phyloP scores from a whole-genome alignment of 768 basidiomycete genomes.

The Lentinula sp. region DNA sequence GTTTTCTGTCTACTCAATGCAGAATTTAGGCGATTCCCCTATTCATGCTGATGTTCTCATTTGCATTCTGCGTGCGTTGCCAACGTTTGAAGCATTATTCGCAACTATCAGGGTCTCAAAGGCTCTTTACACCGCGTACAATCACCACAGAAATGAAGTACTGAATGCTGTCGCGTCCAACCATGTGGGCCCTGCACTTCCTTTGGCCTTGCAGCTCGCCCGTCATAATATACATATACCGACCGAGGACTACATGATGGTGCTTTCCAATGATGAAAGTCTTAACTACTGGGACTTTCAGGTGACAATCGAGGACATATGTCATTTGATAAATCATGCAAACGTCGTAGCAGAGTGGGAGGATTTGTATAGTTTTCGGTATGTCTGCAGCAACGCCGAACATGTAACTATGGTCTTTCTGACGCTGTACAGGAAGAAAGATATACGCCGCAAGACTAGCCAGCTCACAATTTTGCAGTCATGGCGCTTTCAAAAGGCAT shows the following conservation, averaged over 20 bases:
- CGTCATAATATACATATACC: background rate
- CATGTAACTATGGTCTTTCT: background rate
- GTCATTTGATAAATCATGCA: background rate
- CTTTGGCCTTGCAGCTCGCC: slow-evolving; percentile 17
- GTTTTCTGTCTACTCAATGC: background rate
- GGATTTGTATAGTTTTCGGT: slow-evolving; percentile 1
- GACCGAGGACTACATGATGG: background rate
- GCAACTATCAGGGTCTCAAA: slow-evolving; percentile 15
- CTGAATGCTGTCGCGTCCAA: slow-evolving; percentile 19
- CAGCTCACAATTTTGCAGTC: slow-evolving; percentile 1
- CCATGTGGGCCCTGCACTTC: slow-evolving; percentile 17
- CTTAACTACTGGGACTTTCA: background rate
- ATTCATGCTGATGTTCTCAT: background rate
- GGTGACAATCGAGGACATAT: background rate
- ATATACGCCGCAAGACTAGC: background rate
- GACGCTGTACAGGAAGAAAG: background rate
- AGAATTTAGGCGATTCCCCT: background rate
- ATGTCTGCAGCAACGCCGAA: background rate
- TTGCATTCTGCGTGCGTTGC: background rate
- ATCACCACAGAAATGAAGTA: slow-evolving; percentile 16
- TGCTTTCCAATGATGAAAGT: background rate
- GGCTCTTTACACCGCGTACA: slow-evolving; percentile 15
- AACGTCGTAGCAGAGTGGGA: background rate
- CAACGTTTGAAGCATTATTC: slow-evolving; percentile 13
- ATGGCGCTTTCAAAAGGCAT: background rate